phyloP scores from a whole-genome alignment of 371 early-diverging fungal genomes.

The Mortierella sp. region DNA sequence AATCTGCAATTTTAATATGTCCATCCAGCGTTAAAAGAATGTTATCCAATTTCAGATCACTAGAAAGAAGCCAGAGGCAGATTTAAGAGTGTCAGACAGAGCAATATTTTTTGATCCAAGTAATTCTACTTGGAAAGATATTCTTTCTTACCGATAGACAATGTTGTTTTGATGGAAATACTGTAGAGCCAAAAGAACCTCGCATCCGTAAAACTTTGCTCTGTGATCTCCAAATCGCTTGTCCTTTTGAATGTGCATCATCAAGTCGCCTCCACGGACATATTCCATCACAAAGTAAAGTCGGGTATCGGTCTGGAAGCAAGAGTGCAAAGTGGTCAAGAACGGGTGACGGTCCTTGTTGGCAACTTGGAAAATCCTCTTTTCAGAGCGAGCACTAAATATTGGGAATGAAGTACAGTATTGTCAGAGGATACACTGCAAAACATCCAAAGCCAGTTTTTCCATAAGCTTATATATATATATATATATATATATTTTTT shows the following conservation, averaged over 20 bases:
- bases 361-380: conserved; percentile 82
- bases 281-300: conserved; percentile 98
- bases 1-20: conserved; percentile 80
- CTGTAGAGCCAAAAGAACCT: conserved; percentile 83
- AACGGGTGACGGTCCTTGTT: conserved; percentile 89
- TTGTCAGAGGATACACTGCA: background rate
- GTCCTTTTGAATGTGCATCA: conserved; percentile 87
- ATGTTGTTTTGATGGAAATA: conserved; percentile 83
- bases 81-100: no score
- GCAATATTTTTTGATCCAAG: no score
- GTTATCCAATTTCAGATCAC: conserved; percentile 78
- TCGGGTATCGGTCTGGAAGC: conserved; percentile 90
- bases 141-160: conserved; percentile 69
- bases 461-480: no score
- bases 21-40: conserved; percentile 76
- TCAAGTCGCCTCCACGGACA: conserved; percentile 95
- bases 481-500: no score
- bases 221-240: conserved; percentile 86
- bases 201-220: conserved; percentile 84
- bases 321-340: conserved; percentile 90
- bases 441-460: background rate
- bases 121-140: background rate
- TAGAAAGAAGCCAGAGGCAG: conserved; percentile 7
- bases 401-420: background rate
- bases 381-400: conserved; percentile 80